Evolutionary conservation across 228 moss, liverwort and hornwort species (phyloP).

Genomic region (Sphagnum magellanicum): DNA sequence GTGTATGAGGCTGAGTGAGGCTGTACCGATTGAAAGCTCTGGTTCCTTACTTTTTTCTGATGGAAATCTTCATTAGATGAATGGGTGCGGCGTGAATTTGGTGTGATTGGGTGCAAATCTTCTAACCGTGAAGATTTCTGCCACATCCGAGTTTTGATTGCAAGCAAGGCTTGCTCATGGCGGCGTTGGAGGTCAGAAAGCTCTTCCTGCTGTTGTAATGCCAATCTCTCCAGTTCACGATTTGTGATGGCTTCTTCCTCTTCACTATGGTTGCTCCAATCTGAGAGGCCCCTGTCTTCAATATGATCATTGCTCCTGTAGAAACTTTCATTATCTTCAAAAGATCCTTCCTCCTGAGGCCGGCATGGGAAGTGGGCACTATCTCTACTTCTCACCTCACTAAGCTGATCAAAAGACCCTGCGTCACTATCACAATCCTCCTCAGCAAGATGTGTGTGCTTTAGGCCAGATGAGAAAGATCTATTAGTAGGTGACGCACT

Average conservation of each 20-base stretch:
- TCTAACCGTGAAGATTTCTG: slow-evolving; percentile 24
- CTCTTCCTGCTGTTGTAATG: slow-evolving; percentile 42
- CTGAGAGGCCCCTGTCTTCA: slow-evolving; percentile 38
- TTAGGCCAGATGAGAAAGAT: slow-evolving; percentile 24
- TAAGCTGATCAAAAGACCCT: slow-evolving; percentile 37
- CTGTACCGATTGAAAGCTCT: slow-evolving; percentile 10
- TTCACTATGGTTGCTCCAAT: slow-evolving; percentile 15
- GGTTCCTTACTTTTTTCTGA: slow-evolving; percentile 9
- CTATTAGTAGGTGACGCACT: slow-evolving; percentile 21
- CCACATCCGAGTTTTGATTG: slow-evolving; percentile 29
- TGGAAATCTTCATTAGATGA: slow-evolving; percentile 32
- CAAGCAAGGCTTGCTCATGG: slow-evolving; percentile 41
- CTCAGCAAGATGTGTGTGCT: slow-evolving; percentile 15
- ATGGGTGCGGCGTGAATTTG: slow-evolving; percentile 38
- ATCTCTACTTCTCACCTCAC: slow-evolving; percentile 41
- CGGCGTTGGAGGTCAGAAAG: slow-evolving; percentile 33
- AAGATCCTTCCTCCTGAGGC: slow-evolving; percentile 46
- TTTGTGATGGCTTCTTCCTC: slow-evolving; percentile 34
- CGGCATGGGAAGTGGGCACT: slow-evolving; percentile 39
- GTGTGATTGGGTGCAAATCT: slow-evolving; percentile 32
- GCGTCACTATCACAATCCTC: slow-evolving; percentile 20
- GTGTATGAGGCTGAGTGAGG: slow-evolving; percentile 20
- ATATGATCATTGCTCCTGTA: slow-evolving; percentile 20
- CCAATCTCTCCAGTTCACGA: slow-evolving; percentile 41
- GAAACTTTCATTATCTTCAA: slow-evolving; percentile 29